Base-by-base conservation (phyloP, 1,284 basidiomycete genomes). In the Malassezia slooffiae region DNA sequence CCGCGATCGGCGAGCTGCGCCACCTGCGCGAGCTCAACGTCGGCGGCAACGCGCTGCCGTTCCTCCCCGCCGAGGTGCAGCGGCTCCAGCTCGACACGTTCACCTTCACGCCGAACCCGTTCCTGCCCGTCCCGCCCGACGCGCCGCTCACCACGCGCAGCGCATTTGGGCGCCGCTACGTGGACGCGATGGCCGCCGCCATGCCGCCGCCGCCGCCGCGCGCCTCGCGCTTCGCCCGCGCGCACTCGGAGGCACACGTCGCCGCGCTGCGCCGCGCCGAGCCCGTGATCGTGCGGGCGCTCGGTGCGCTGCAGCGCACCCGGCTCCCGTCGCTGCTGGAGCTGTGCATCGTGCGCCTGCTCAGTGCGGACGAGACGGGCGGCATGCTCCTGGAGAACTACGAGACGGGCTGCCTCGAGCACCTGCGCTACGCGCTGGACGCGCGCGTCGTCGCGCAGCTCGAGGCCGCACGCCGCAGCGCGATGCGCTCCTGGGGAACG, bases 61-160 rank as follows among this genome's bases (percentile, higher is more conserved):
- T 60, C 21, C 52, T 67, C 15, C 64, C 62, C 17, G 58, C 60
- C 17, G 62, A 65, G 44, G 64, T 66, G 24, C 57, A 62, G 24
- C 54, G 58, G 41, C 56, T 67, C 22, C 47, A 46, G 19, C 54
- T 67, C 15, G 50, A 57, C 7, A 55, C 52, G 8, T 63, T 66
- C 37, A 58, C 51, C 32, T 60, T 54, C 50, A 55, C 58, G 39
- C 64, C 64, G 6, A 67, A 67, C 27, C 62, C 62, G 12, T 66
- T 57, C 40, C 33, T 55, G 6, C 26, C 42, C 40, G 54, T 60
- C 31, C 57, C 35, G 19, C 45, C n/a, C 34, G 50, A 31, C 44
- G 53, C 40, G 38, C 41, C 16, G 32, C 47, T 32, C 39, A 28
- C 44, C 39, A 16, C 44, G 43, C 19, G 12, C 43, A 49, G 26